Percentiles rank a stretch among this genome's conserved stretches.
These are phyloP conservation scores for Omphalotus guepiniiformis DNA, from an alignment of 768 basidiomycete species.

Conservation along the genomic window DNA sequence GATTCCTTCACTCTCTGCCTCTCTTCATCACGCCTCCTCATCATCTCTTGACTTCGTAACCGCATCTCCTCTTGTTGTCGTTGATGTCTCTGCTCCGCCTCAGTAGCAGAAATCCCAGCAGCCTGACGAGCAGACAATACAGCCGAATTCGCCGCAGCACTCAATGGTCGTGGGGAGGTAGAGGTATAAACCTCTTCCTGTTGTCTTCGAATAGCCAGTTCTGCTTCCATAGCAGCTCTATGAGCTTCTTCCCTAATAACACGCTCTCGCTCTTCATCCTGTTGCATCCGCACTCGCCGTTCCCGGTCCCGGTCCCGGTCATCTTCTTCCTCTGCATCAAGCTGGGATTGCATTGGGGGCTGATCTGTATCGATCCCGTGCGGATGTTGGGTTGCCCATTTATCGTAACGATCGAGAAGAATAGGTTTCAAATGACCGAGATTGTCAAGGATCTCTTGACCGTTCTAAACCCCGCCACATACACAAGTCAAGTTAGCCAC, in stretches of 20 bases:
- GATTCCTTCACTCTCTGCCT: constrained; percentile 22
- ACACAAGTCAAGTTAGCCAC: not conserved
- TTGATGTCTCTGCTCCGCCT: constrained; percentile 3
- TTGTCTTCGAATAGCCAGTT: not conserved
- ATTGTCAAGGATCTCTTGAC: constrained; percentile 66
- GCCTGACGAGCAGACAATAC: constrained; percentile 27
- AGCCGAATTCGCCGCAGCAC: constrained; percentile 14
- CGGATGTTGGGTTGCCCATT: constrained; percentile 47
- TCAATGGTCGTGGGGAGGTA: constrained; percentile 11
- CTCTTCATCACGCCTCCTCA: constrained; percentile 26
- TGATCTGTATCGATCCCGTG: constrained; percentile 26
- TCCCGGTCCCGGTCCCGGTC: constrained; percentile 12
- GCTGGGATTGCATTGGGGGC: constrained; percentile 19
- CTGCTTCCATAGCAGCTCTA: constrained; percentile 2
- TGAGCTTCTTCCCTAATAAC: not conserved
- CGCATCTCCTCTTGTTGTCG: constrained; percentile 16
- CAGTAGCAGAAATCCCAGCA: constrained; percentile 14
- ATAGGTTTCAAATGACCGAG: constrained; percentile 61
- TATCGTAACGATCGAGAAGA: constrained; percentile 60
- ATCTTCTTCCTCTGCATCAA: not conserved
- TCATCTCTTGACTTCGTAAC: constrained; percentile 17
- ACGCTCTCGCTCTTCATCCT: constrained; percentile 16
- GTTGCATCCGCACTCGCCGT: constrained; percentile 19
- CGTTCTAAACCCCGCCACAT: constrained; percentile 45
- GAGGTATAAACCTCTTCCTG: not conserved